Percentiles rank a stretch among this genome's conserved stretches.
Evolutionary conservation across 345 rosid species (phyloP).

Genomic region (rapeseed (Brassica napus)): DNA sequence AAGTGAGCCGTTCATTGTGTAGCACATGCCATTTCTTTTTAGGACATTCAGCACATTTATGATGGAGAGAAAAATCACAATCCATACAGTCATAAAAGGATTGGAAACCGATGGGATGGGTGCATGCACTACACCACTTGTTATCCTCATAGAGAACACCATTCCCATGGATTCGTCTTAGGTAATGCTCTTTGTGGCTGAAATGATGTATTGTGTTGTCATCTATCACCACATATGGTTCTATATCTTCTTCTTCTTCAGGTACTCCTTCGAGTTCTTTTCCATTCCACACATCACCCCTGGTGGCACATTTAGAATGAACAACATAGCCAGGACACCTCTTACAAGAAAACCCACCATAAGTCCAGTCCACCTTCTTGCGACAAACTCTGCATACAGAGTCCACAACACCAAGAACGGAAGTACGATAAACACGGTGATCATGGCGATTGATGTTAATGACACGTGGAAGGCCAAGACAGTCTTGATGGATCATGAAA

Average conservation of each 20-base stretch:
- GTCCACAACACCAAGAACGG: background rate
- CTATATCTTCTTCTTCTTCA: background rate
- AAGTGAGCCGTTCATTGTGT: background rate
- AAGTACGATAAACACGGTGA: background rate
- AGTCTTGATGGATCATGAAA: conserved; percentile 1
- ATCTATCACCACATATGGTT: background rate
- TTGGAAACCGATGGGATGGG: background rate
- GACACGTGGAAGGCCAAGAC: background rate
- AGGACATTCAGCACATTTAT: background rate
- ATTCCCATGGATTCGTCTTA: background rate
- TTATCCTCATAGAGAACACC: background rate
- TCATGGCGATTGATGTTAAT: conserved; percentile 15
- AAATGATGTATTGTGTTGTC: background rate
- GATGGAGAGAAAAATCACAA: background rate
- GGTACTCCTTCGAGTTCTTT: background rate
- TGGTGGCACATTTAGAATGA: background rate
- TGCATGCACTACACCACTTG: background rate
- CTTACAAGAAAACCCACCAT: conserved; percentile 5
- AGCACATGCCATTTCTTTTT: background rate
- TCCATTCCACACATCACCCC: background rate
- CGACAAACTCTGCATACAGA: conserved; percentile 12
- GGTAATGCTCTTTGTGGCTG: background rate
- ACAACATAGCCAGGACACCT: background rate
- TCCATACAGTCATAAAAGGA: background rate
- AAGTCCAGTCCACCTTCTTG: background rate